Evolutionary conservation across 257 asterid species (phyloP), one percentile per base, ranked within the genome.

Genomic region (Scutellaria galericulata): DNA sequence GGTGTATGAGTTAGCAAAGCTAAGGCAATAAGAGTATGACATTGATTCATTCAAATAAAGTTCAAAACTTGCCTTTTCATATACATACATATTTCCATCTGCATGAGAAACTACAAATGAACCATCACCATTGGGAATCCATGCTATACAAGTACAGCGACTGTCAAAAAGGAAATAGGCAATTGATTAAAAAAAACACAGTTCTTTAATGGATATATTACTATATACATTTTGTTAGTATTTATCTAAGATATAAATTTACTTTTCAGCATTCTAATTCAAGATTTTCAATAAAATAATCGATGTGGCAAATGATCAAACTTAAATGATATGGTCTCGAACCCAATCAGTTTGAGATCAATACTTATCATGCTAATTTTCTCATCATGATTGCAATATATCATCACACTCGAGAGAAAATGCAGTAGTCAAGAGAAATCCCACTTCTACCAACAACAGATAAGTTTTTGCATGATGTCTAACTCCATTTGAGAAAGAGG

Each of bases 71-170:
- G 90, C 99, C 98, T 95, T 95, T 78, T 95, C 99, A 70, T 95
- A 95, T 55, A 85, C 84, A 47, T 83, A 90, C 83, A 95, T 75
- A 83, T 87, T 95, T 77, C 98, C 99, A 86, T 94, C 98, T 24
- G 92, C 95, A 62, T 95, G 99, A 76, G 92, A 92, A 76, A 87
- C 96, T 76, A 92, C 77, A 77, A 95, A 95, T 46, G 92, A 82
- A 64, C 99, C 97, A 82, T 94, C 97, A 72, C 92, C 84, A 63
- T 91, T 87, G 24, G 99, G 99, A 73, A 95, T 88, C 99, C 99
- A 95, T 1, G 98, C 90, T 66, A 92, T 67, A 77, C 91, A 81
- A 79, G 96, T 89, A 72, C 99, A 95, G 10, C 97, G 93, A 81
- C 98, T 95, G 92, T 79, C 77, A 57, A 63, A 18, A 75, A 74